Percentiles rank a stretch among this genome's conserved stretches.
Evolutionary conservation across 2,329 filamentous ascomycete genomes (phyloP).

Genomic region (Botrytis galanthina): DNA sequence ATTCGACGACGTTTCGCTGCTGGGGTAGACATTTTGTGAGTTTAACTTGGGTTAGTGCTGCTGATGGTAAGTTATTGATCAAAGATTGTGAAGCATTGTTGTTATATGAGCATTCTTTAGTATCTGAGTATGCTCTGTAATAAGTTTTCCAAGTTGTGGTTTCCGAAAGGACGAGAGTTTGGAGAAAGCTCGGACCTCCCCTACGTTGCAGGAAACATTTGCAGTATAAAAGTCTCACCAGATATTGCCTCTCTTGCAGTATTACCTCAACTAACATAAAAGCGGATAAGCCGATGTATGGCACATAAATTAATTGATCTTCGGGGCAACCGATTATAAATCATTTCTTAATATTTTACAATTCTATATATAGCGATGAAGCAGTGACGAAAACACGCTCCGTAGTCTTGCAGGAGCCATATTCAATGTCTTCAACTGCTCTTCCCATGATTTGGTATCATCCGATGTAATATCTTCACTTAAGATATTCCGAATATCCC

Average conservation of each 20-base stretch:
- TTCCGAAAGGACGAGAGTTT: not conserved
- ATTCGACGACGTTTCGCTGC: constrained; percentile 63
- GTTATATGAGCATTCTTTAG: not conserved
- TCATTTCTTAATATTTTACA: not conserved
- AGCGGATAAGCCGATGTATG: not conserved
- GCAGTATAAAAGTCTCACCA: not conserved
- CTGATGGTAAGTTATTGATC: constrained; percentile 29
- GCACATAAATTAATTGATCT: not conserved
- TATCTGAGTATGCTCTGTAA: not conserved
- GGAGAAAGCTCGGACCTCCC: not conserved
- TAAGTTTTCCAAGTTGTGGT: not conserved
- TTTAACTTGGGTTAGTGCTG: constrained; percentile 33
- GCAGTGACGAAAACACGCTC: constrained; percentile 6
- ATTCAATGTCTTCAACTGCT: constrained; percentile 3
- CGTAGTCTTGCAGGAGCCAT: not conserved
- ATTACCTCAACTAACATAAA: not conserved
- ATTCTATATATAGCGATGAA: constrained; percentile 9
- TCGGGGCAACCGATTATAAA: not conserved
- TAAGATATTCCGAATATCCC: not conserved
- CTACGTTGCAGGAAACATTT: not conserved
- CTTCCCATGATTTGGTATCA: constrained; percentile 14
- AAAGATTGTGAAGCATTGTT: constrained; percentile 28
- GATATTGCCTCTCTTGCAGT: not conserved
- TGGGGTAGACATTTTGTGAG: constrained; percentile 46
- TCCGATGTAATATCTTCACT: not conserved